Base-by-base conservation (phyloP, 2,329 filamentous ascomycete species). In the Beauveria rudraprayagi region DNA sequence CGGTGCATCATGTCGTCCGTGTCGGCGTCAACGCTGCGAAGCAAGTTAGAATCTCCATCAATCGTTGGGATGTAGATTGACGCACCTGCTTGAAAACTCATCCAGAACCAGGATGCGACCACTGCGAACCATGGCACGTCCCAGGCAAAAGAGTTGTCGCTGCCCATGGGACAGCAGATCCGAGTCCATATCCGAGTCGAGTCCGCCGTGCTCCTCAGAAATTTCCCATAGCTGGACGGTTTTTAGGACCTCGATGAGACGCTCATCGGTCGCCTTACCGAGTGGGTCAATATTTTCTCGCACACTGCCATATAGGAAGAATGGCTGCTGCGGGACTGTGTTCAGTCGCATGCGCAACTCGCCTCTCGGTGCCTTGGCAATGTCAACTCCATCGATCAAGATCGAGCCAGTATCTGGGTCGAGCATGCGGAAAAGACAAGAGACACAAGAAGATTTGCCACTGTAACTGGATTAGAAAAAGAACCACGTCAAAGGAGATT, bases 271-370 rank as follows among this genome's bases (percentile, higher is more conserved):
- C 46, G 70, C 69, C 5, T 65, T 63, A 0, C 66, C 62, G 4
- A 69, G 66, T 0, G 80, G 80, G 62, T 82, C 80, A 1, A 80
- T 69, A 52, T 84, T 85, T 1, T 72, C 68, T 0, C 79, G 76
- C 3, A 85, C 69, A 0, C 70, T 78, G 2, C 78, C 80, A 1
- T 75, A 74, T 3, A 83, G 69, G 26, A 81, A 75, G 62, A 82
- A 77, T 0, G 79, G 73, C 52, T 83, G 80, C 69, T 84, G 82
- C 0, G 82, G 76, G 1, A 83, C 68, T 1, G 75, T 74, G 43
- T 77, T 76, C 8, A 83, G 68, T 1, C 67, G 61, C 0, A 61
- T 52, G 1, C 72, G 67, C 1, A 73, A 51, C 14, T 63, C 61
- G 6, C 68, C 63, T 3, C 69, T 65, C 0, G 66, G 63, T 1